phyloP scores from a whole-genome alignment of 352 stramenopile genomes.

The Globisporangium ultimum region DNA sequence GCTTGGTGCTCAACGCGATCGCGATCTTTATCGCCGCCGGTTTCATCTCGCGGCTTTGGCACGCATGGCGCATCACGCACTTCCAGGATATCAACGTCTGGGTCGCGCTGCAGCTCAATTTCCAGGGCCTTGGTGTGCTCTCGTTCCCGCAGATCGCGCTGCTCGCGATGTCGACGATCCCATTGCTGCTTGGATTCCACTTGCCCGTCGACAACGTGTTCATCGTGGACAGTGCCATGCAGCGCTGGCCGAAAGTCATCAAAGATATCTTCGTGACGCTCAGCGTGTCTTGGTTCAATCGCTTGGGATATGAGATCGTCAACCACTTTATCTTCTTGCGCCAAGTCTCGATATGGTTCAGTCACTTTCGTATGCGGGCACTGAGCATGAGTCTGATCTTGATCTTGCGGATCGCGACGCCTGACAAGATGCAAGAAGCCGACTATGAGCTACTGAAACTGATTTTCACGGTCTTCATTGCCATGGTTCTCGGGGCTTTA shows the following conservation, averaged over 20 bases:
- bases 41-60: conserved; percentile 21
- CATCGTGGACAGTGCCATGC: conserved; percentile 15
- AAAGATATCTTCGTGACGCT: conserved; percentile 25
- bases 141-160: conserved; percentile 26
- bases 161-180: conserved; percentile 24
- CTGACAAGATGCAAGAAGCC: conserved; percentile 17
- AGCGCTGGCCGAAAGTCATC: conserved; percentile 19
- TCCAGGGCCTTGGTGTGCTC: conserved; percentile 32
- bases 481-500: conserved; percentile 9
- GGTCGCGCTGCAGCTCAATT: conserved; percentile 31
- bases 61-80: conserved; percentile 16
- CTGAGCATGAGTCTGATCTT: conserved; percentile 14
- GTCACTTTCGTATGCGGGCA: conserved; percentile 18
- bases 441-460: conserved; percentile 28
- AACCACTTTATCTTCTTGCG: conserved; percentile 19
- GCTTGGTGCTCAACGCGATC: conserved; percentile 32
- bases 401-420: conserved; percentile 11
- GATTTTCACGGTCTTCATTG: conserved; percentile 11
- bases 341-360: conserved; percentile 20
- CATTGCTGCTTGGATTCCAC: conserved; percentile 28
- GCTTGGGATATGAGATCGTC: conserved; percentile 23
- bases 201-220: conserved; percentile 25
- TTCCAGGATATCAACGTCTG: conserved; percentile 27
- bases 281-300: conserved; percentile 28
- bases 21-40: conserved; percentile 20